These are phyloP conservation scores for Trichoderma hamatum DNA, from an alignment of 2,329 filamentous ascomycete species.

Conservation along the genomic window DNA sequence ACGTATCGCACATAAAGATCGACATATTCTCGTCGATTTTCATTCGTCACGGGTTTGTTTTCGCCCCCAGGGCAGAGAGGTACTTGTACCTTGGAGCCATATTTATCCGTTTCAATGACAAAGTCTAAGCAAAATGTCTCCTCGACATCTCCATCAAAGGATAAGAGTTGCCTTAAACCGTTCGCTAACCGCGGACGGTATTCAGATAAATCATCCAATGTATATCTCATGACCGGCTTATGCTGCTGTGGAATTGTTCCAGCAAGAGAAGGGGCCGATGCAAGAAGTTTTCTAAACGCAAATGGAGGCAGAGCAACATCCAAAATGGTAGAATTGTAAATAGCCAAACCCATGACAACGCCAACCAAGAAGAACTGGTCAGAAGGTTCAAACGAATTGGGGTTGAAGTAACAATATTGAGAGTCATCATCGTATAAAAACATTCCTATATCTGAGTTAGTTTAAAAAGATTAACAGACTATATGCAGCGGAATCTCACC, in stretches of 20 bases:
- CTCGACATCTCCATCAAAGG: slow-evolving; percentile 83
- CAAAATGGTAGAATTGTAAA: slow-evolving; percentile 93
- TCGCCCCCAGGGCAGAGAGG: slow-evolving; percentile 77
- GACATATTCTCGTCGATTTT: slow-evolving; percentile 83
- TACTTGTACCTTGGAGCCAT: slow-evolving; percentile 67
- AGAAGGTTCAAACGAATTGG: slow-evolving; percentile 83
- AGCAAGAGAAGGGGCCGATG: slow-evolving; percentile 67
- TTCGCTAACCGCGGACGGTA: slow-evolving; percentile 75
- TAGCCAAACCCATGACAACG: slow-evolving; percentile 83
- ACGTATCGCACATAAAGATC: slow-evolving; percentile 80
- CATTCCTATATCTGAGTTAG: slow-evolving; percentile 61
- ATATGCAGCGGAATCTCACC: slow-evolving; percentile 56
- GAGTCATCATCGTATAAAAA: slow-evolving; percentile 93
- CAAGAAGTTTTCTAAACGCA: slow-evolving; percentile 83
- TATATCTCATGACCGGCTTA: slow-evolving; percentile 68
- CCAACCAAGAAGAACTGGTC: slow-evolving; percentile 92
- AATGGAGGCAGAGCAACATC: slow-evolving; percentile 88
- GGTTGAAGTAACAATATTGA: slow-evolving; percentile 90
- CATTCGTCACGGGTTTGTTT: slow-evolving; percentile 75
- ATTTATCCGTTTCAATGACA: slow-evolving; percentile 74
- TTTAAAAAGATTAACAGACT: not conserved
- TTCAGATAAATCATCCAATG: slow-evolving; percentile 80
- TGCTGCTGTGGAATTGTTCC: slow-evolving; percentile 57
- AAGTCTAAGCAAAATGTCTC: slow-evolving; percentile 81
- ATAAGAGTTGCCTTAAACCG: slow-evolving; percentile 74